These are phyloP conservation scores for Coemansia aciculifera DNA, from an alignment of 192 early-diverging fungal species.

Conservation along the genomic window DNA sequence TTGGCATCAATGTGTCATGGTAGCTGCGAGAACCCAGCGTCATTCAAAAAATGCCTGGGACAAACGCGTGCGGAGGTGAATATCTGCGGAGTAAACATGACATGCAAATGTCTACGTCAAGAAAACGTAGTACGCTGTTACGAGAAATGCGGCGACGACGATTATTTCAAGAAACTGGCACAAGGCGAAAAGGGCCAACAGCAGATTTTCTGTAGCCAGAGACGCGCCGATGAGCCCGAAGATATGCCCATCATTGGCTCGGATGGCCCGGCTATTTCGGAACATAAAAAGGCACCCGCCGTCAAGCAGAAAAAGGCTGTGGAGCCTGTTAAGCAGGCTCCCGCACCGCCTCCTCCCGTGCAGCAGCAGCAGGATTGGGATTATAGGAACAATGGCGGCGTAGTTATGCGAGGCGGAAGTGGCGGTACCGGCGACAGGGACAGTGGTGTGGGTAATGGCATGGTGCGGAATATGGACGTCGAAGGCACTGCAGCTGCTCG, in stretches of 20 bases:
- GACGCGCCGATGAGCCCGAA: conserved; percentile 34
- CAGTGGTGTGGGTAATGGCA: conserved; percentile 1
- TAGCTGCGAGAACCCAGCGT: conserved; percentile 40
- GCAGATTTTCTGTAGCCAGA: conserved; percentile 52
- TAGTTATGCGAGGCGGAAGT: not conserved
- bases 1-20: not conserved
- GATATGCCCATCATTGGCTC: conserved; percentile 46
- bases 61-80: conserved; percentile 50
- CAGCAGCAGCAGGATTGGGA: not conserved
- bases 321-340: not conserved
- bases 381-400: not conserved
- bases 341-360: not conserved
- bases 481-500: conserved; percentile 15
- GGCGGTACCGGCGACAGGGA: conserved; percentile 7
- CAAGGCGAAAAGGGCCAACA: conserved; percentile 39
- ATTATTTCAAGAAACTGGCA: conserved; percentile 26
- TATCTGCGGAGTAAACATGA: conserved; percentile 53
- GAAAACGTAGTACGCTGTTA: conserved; percentile 40
- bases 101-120: conserved; percentile 45
- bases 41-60: conserved; percentile 45
- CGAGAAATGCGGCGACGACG: conserved; percentile 49
- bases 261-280: conserved; percentile 8
- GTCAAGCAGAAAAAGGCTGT: not conserved
- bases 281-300: not conserved
- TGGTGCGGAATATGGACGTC: conserved; percentile 19